Conservation (phyloP, 2,329 filamentous ascomycete genomes). For the Shiraia bambusicola region DNA sequence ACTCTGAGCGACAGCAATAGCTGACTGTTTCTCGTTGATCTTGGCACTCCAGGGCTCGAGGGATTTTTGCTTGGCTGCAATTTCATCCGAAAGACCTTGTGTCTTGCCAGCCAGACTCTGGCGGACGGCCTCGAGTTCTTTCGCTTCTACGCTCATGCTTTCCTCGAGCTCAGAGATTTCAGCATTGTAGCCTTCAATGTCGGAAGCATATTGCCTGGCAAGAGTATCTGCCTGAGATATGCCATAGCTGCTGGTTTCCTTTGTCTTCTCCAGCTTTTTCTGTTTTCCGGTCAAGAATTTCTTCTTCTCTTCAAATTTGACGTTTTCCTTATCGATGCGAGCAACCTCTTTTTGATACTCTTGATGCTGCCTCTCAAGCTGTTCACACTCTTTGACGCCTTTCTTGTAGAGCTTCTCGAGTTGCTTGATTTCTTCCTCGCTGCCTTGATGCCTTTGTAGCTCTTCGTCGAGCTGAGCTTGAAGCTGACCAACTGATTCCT, state of each 20-base stretch:
- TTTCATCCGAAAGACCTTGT: slow-evolving; percentile 88
- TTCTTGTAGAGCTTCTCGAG: slow-evolving; percentile 82
- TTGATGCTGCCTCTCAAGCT: slow-evolving; percentile 79
- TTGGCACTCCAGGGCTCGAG: slow-evolving; percentile 96
- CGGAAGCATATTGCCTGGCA: slow-evolving; percentile 73
- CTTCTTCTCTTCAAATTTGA: slow-evolving; percentile 97
- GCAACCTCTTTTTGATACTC: slow-evolving; percentile 80
- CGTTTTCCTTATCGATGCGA: slow-evolving; percentile 91
- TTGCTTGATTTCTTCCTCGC: slow-evolving; percentile 84
- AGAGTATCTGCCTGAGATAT: slow-evolving; percentile 73
- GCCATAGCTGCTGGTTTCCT: slow-evolving; percentile 73
- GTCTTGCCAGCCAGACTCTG: slow-evolving; percentile 93
- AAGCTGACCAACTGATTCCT: slow-evolving; percentile 89
- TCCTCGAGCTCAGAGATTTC: slow-evolving; percentile 77
- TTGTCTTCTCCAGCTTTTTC: slow-evolving; percentile 91
- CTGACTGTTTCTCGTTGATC: slow-evolving; percentile 93
- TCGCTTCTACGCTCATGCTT: slow-evolving; percentile 75
- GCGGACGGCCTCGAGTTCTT: slow-evolving; percentile 78
- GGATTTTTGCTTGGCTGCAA: slow-evolving; percentile 87
- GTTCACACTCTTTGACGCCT: slow-evolving; percentile 79
- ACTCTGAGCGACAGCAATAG: slow-evolving; percentile 90
- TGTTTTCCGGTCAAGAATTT: slow-evolving; percentile 90
- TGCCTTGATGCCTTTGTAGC: slow-evolving; percentile 87
- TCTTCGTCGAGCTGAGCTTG: slow-evolving; percentile 84
- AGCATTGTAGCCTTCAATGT: slow-evolving; percentile 73